Evolutionary conservation across 2,329 filamentous ascomycete genomes (phyloP), one percentile per base, ranked within the genome.

Genomic region (Claviceps africana): DNA sequence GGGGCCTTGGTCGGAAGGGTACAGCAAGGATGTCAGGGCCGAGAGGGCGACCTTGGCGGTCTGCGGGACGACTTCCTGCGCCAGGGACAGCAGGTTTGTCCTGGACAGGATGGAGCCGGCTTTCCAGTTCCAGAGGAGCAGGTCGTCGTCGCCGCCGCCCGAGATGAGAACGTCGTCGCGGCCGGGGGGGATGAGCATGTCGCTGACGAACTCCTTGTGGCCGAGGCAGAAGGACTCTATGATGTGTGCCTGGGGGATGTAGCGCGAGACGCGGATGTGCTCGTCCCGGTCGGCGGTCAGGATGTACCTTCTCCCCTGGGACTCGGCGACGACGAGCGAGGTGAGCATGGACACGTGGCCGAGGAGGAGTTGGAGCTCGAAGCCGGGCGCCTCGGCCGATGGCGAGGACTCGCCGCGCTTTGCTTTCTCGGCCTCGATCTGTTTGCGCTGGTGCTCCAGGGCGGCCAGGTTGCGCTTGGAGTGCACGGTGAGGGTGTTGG

Each of bases 291-390:
- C 74, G 6, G 70, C 72, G 0, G 78, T 79, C 58, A 82, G 57
- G 62, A 81, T 77, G 58, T 79, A 79, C 17, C 65, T 66, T 30
- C 65, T 64, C 25, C 59, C 65, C 54, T 58, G 70, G 56, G 57
- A 73, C 64, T 62, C 70, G 6, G 74, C 75, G 43, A 81, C 72
- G 2, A 73, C 67, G 50, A 96, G 65, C 61, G 88, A 83, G 1
- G 90, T 96, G 48, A 98, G 79, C 80, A 97, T 86, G 1, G 91
- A 96, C 15, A 98, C 93, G 68, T 98, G 93, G 13, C 93, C 93
- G 0, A 98, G 79, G 8, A 96, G 73, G 1, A 95, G 73, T 39
- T 83, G 79, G 59, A 88, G 80, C 59, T 88, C 83, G 63, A 95
- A 95, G 28, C 72, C 60, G 13, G 73, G 67, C 39, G 19, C 11